These are phyloP conservation scores for Lactuca sativa DNA, from an alignment of 129 eudicot genomes.

Conservation along the genomic window DNA sequence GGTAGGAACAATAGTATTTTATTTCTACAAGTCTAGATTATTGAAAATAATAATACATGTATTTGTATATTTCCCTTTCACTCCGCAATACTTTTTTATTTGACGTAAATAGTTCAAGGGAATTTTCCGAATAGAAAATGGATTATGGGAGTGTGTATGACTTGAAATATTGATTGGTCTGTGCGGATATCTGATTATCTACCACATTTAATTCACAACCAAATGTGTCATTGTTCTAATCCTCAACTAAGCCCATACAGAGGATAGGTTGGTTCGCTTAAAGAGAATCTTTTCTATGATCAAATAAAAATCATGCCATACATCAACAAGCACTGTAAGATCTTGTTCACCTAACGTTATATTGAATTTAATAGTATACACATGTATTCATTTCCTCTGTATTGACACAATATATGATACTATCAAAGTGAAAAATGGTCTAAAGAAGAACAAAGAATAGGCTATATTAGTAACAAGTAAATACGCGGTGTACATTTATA, in stretches of 20 bases:
- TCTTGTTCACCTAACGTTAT: not conserved
- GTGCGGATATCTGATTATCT: not conserved
- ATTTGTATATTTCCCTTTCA: too few species aligned
- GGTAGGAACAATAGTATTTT: too few species aligned
- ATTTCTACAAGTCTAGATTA: too few species aligned
- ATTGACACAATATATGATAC: not conserved
- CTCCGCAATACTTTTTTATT: too few species aligned
- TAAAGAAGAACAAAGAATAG: not conserved
- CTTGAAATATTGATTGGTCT: not conserved
- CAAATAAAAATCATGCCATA: too few species aligned
- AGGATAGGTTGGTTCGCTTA: not conserved
- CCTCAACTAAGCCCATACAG: not conserved
- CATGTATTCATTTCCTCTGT: too few species aligned
- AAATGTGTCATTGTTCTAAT: slow-evolving; percentile 2
- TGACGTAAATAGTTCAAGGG: not conserved
- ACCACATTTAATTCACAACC: slow-evolving; percentile 3
- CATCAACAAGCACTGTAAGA: not conserved
- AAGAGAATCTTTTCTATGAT: not conserved
- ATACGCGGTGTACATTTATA: too few species aligned
- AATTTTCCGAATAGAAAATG: not conserved
- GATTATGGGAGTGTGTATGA: slow-evolving; percentile 1
- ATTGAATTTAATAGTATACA: not conserved
- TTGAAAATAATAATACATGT: too few species aligned
- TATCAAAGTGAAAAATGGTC: not conserved
- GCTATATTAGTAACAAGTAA: not conserved